Percentiles rank a stretch among this genome's conserved stretches.
Conservation (phyloP, 495 filamentous ascomycete genomes). For the Penicillium atrosanguineum region DNA sequence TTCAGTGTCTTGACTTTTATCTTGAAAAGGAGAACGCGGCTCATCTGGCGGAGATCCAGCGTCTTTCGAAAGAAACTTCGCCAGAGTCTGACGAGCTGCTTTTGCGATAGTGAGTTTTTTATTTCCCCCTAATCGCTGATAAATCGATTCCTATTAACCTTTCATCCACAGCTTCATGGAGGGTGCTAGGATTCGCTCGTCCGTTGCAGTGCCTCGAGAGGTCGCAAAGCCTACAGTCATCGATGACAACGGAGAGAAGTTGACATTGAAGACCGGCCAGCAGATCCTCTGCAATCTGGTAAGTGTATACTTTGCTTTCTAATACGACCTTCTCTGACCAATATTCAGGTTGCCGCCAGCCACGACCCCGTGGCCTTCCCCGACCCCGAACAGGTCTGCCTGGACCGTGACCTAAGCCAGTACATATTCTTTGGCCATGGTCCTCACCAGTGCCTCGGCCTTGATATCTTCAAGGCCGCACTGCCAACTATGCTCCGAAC, state of each 20-base stretch:
- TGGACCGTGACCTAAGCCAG: conserved; percentile 58
- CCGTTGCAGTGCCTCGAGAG: conserved; percentile 52
- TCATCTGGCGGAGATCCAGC: conserved; percentile 57
- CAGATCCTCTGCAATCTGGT: conserved; percentile 50
- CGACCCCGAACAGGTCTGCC: conserved; percentile 60
- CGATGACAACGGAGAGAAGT: conserved; percentile 38
- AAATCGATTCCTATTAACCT: conserved; percentile 13
- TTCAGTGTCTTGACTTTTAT: conserved; percentile 75
- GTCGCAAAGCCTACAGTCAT: conserved; percentile 39
- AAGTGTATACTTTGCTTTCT: conserved; percentile 3
- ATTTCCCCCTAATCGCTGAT: background rate
- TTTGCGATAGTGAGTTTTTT: conserved; percentile 41
- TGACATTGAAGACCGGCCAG: conserved; percentile 47
- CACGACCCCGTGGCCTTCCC: conserved; percentile 61
- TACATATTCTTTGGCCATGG: conserved; percentile 66
- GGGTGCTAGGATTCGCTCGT: conserved; percentile 56
- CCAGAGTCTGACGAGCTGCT: conserved; percentile 46
- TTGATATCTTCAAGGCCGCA: conserved; percentile 54
- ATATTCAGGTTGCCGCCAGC: conserved; percentile 43
- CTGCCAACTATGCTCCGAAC: conserved; percentile 61
- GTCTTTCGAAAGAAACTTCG: conserved; percentile 46
- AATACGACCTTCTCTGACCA: background rate
- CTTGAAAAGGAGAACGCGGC: conserved; percentile 51
- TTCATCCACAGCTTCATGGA: conserved; percentile 50
- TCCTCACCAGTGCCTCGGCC: conserved; percentile 58